Evolutionary conservation across 176 grass and related monocot genomes (phyloP), one percentile per base, ranked within the genome.

Genomic region (Juncus effusus): DNA sequence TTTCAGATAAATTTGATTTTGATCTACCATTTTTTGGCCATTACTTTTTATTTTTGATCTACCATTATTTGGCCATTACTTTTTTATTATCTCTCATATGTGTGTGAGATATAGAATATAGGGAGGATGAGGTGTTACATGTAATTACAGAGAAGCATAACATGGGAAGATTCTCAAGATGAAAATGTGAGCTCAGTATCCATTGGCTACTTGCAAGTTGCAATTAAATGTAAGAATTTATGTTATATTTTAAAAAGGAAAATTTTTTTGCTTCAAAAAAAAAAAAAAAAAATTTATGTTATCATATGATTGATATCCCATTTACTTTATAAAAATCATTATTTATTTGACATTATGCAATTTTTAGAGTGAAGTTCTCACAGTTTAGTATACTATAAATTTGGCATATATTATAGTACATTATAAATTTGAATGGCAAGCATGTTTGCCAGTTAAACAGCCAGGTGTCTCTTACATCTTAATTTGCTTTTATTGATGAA

Each of bases 81-180:
- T 42, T 44, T 16, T 56, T 39, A 62, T 11, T 16, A 55, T 63
- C 59, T 57, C 45, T 51, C 72, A 63, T 56, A 38, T 59, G 54
- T 57, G 52, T 42, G 67, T 59, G 68, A 16, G 19, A 68, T 57
- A 37, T 59, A 72, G 54, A 72, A 59, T 70, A 70, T 59, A 45
- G 8, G 3, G 42, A 40, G 42, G 38, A 72, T 72, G 39, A 59
- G 68, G 68, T 58, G 52, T 72, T 72, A 45, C 38, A 28, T 59
- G 68, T 72, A 72, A 2, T 42, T 56, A 72, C 68, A 72, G 68
- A 72, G 68, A 36, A 72, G 54, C 68, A 72, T 45, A 72, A 59
- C 68, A 72, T 72, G 68, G 39, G 7, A 45, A 72, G 68, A 72
- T 72, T 72, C 68, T 72, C 14, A 42, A 0, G 2, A 44, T 14